Evolutionary conservation across 768 basidiomycete genomes (phyloP).

Genomic region (Auricularia auricula-judae): DNA sequence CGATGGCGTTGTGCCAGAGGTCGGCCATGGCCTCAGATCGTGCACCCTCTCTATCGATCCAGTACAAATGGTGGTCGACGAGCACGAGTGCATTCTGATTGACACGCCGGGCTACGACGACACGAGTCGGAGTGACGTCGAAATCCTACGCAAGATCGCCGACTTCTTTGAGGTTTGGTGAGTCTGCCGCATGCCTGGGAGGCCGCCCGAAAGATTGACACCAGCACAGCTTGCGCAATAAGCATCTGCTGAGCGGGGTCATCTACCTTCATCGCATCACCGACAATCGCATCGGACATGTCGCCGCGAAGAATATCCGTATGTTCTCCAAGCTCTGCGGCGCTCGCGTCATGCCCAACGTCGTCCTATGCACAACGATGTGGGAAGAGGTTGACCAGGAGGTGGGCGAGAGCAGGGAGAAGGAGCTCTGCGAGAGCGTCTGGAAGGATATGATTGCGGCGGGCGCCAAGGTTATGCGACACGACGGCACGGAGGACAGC

Average conservation of each 20-base stretch:
- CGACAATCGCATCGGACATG: background rate
- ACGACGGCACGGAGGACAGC: slow-evolving; percentile 10
- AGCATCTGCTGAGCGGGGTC: slow-evolving; percentile 3
- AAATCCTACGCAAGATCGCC: slow-evolving; percentile 17
- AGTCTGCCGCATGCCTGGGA: background rate
- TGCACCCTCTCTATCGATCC: slow-evolving; percentile 8
- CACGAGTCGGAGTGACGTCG: slow-evolving; percentile 13
- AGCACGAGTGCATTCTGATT: slow-evolving; percentile 1
- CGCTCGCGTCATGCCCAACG: slow-evolving; percentile 1
- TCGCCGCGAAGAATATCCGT: slow-evolving; percentile 1
- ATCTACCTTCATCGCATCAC: slow-evolving; percentile 6
- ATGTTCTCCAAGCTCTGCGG: slow-evolving; percentile 5
- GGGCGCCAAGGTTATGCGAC: slow-evolving; percentile 12
- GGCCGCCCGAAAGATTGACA: background rate
- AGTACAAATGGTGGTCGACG: background rate
- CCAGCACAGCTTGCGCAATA: background rate
- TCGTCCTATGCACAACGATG: slow-evolving; percentile 6
- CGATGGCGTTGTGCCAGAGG: background rate
- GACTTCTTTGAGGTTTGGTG: slow-evolving; percentile 5
- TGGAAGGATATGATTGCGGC: slow-evolving; percentile 13
- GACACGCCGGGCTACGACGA: slow-evolving; percentile 15
- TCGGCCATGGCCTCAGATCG: slow-evolving; percentile 9
- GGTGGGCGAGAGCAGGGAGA: slow-evolving; percentile 10
- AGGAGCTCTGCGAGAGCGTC: slow-evolving; percentile 10
- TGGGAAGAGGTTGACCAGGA: slow-evolving; percentile 8